phyloP scores from a whole-genome alignment of 2,329 filamentous ascomycete species.

The Metarhizium rileyi region DNA sequence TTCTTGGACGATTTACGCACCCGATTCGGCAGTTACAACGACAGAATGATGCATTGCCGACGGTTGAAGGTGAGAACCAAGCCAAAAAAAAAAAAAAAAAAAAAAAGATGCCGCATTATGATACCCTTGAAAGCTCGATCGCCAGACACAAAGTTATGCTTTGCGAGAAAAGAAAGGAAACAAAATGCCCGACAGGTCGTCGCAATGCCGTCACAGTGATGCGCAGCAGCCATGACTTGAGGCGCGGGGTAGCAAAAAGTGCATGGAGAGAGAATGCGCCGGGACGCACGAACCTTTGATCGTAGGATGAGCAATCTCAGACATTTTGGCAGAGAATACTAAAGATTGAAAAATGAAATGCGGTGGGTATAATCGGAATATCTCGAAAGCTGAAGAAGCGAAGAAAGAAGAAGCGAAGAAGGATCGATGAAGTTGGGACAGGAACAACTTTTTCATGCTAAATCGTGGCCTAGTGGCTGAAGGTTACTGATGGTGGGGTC shows the following conservation, averaged over 20 bases:
- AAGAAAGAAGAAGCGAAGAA: background rate
- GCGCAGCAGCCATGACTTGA: background rate
- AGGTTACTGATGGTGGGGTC: constrained; percentile 3
- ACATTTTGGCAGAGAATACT: constrained; percentile 38
- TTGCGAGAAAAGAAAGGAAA: background rate
- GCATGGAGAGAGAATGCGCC: constrained; percentile 9
- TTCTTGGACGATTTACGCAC: background rate
- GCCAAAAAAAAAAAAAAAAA: too few relatives aligned
- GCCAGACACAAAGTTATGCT: background rate
- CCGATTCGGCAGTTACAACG: background rate
- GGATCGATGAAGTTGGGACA: background rate
- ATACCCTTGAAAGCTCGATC: background rate
- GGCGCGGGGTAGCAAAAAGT: constrained; percentile 2
- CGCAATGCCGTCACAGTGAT: background rate
- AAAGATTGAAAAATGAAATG: constrained; percentile 7
- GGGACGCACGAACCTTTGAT: constrained; percentile 47
- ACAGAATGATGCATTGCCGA: background rate
- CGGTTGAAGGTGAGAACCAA: background rate
- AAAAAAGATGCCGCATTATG: background rate
- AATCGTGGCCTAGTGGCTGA: constrained; percentile 2
- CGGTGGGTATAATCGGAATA: constrained; percentile 2
- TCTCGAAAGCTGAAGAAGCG: background rate
- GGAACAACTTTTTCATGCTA: constrained; percentile 3
- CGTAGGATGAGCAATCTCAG: constrained; percentile 61
- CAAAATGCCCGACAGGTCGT: background rate